phyloP scores from a whole-genome alignment of 2,329 filamentous ascomycete species.

The Exophiala sp. region DNA sequence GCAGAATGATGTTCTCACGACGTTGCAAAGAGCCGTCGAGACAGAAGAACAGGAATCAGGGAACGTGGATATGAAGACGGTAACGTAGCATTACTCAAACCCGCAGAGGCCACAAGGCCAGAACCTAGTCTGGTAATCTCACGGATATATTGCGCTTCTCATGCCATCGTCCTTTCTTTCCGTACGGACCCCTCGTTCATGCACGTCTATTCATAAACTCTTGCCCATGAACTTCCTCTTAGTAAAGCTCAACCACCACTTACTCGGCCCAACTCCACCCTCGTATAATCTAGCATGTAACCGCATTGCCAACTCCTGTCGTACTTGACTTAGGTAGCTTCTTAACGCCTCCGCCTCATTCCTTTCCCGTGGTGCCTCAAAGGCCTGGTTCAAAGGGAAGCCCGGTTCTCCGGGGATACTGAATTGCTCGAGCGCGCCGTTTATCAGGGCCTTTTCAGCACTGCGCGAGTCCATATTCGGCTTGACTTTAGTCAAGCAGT shows the following conservation, averaged over 20 bases:
- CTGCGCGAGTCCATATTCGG: constrained; percentile 64
- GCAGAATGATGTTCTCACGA: background rate
- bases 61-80: constrained; percentile 3
- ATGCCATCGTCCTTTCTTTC: background rate
- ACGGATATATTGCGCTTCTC: background rate
- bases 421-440: constrained; percentile 91
- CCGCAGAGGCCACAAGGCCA: background rate
- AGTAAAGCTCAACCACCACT: constrained; percentile 98
- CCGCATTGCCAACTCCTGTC: constrained; percentile 82
- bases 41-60: constrained; percentile 1
- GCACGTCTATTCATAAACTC: constrained; percentile 55
- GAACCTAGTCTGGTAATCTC: background rate
- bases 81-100: background rate
- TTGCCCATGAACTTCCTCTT: constrained; percentile 99
- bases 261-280: constrained; percentile 65
- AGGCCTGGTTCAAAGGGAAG: constrained; percentile 95
- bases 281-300: constrained; percentile 84
- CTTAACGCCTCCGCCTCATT: constrained; percentile 85
- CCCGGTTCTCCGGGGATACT: constrained; percentile 88
- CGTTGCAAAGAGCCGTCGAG: background rate
- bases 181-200: no score
- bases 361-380: constrained; percentile 80
- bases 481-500: constrained; percentile 84
- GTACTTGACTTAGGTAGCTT: constrained; percentile 75
- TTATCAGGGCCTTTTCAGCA: constrained; percentile 74